phyloP scores from a whole-genome alignment of 2,329 filamentous ascomycete genomes.

The Cladosporium sp. region DNA sequence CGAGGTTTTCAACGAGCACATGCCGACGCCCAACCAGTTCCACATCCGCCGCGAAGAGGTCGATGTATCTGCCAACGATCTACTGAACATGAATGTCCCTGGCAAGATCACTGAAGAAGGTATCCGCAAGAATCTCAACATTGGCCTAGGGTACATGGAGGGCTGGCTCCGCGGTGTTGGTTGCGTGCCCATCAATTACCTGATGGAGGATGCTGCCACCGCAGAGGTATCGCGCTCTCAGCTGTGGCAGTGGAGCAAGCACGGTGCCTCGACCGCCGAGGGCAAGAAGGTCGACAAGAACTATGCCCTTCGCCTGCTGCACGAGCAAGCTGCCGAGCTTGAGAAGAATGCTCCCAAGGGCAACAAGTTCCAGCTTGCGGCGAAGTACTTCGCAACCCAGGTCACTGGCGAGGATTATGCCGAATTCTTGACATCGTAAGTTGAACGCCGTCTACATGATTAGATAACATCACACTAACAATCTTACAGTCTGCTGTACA shows the following conservation, averaged over 20 bases:
- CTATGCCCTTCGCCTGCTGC: slow-evolving; percentile 81
- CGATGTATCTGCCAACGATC: slow-evolving; percentile 78
- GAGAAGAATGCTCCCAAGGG: slow-evolving; percentile 74
- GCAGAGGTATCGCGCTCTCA: slow-evolving; percentile 93
- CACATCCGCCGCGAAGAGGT: slow-evolving; percentile 90
- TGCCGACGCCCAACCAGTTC: slow-evolving; percentile 97
- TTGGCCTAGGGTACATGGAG: slow-evolving; percentile 97
- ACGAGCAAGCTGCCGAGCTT: slow-evolving; percentile 79
- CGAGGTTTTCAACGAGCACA: slow-evolving; percentile 96
- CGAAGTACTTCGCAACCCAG: slow-evolving; percentile 88
- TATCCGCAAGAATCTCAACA: slow-evolving; percentile 96
- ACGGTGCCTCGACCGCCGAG: slow-evolving; percentile 73
- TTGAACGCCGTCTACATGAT: slow-evolving; percentile 27
- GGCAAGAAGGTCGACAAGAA: slow-evolving; percentile 92
- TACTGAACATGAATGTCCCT: slow-evolving; percentile 97
- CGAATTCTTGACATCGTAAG: slow-evolving; percentile 87
- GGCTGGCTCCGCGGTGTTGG: slow-evolving; percentile 94
- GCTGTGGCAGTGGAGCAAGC: slow-evolving; percentile 92
- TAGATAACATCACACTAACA: slow-evolving; percentile 28
- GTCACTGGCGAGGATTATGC: slow-evolving; percentile 97
- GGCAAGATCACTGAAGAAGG: slow-evolving; percentile 89
- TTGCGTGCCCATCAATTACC: slow-evolving; percentile 94
- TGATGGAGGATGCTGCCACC: slow-evolving; percentile 98
- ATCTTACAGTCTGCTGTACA: slow-evolving; percentile 69
- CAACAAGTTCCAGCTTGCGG: slow-evolving; percentile 88